Base-by-base conservation (phyloP, 495 filamentous ascomycete genomes). In the Talaromyces stipitatus region DNA sequence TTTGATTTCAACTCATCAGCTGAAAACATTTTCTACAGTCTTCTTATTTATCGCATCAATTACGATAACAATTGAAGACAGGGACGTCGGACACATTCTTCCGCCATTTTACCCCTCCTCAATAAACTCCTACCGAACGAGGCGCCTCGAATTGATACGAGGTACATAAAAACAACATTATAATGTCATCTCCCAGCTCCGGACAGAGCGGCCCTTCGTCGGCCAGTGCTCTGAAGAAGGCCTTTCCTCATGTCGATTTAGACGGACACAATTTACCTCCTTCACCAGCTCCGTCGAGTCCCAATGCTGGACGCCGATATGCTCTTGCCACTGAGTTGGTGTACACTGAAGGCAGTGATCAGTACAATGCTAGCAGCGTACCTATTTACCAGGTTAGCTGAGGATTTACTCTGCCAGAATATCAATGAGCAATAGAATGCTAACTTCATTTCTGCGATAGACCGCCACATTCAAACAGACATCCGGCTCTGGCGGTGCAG, bases 391-490 rank as follows among this genome's bases (percentile, higher is more conserved):
- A 89, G 77, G 84, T 87, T 70, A 55, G 65, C 43, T 4, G 22
- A 48, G 2, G 24, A 48, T 18, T 26, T 48, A 2, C 20, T 10
- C 11, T 9, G 22, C 36, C 20, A 24, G 11, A 9, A 48, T 6
- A 12, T 16, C 16, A 16, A 3, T 10, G 20, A n/a, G 28, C 9
- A 28, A 29, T 54, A 4, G 30, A 22, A 22, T 46, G 20, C 11
- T 20, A 26, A 36, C 27, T 2, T 16, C 28, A 12, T 12, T 12
- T 23, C 18, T 14, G 28, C 54, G 33, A 55, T 53, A 96, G 85
- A 92, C 89, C 52, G 94, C 94, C 45, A 98, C 94, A 33, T 98
- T 98, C 78, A 97, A 97, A 72, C 94, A 97, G 75, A 82, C 83
- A 54, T 91, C 91, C 55, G 82, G 79, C 59, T 83, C 82, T 55